phyloP scores from a whole-genome alignment of 1,139 yeast species.

The Kurtzmaniella quercitrusa region DNA sequence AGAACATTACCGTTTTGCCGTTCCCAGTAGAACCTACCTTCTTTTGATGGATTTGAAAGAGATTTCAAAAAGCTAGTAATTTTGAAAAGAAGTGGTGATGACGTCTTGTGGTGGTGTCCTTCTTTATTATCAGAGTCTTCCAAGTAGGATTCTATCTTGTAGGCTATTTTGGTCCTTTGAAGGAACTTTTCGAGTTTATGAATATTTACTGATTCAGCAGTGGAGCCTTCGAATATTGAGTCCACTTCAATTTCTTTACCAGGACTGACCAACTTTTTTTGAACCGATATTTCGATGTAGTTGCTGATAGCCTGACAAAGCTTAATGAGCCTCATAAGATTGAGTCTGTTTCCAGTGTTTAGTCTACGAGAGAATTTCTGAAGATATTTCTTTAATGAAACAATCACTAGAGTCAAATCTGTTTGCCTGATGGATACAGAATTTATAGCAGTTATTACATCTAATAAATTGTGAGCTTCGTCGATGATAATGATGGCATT shows the following conservation, averaged over 20 bases:
- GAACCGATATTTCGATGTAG: slow-evolving; percentile 33
- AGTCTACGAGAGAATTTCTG: slow-evolving; percentile 58
- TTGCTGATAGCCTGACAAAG: slow-evolving; percentile 48
- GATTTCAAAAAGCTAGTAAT: slow-evolving; percentile 62
- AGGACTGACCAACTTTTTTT: slow-evolving; percentile 27
- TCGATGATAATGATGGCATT: slow-evolving; percentile 76
- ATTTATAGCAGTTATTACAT: slow-evolving; percentile 66
- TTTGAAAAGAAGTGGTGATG: slow-evolving; percentile 62
- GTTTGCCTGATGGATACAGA: slow-evolving; percentile 53
- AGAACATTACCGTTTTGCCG: slow-evolving; percentile 22
- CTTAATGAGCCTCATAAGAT: slow-evolving; percentile 60
- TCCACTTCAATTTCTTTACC: slow-evolving; percentile 52
- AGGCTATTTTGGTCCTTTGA: slow-evolving; percentile 69
- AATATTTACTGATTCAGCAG: slow-evolving; percentile 70
- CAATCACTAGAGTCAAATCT: slow-evolving; percentile 44
- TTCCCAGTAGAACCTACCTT: slow-evolving; percentile 79
- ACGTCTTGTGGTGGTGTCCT: slow-evolving; percentile 12
- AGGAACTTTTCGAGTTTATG: slow-evolving; percentile 65
- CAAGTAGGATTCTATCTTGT: slow-evolving; percentile 74
- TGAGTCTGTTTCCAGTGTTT: slow-evolving; percentile 71
- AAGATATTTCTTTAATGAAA: slow-evolving; percentile 51
- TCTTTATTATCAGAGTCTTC: slow-evolving; percentile 21
- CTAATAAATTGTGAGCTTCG: slow-evolving; percentile 89
- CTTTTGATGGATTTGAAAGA: slow-evolving; percentile 69
- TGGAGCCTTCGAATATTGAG: slow-evolving; percentile 54